Conservation (phyloP, 768 basidiomycete species). For the Ramaria rubella region DNA sequence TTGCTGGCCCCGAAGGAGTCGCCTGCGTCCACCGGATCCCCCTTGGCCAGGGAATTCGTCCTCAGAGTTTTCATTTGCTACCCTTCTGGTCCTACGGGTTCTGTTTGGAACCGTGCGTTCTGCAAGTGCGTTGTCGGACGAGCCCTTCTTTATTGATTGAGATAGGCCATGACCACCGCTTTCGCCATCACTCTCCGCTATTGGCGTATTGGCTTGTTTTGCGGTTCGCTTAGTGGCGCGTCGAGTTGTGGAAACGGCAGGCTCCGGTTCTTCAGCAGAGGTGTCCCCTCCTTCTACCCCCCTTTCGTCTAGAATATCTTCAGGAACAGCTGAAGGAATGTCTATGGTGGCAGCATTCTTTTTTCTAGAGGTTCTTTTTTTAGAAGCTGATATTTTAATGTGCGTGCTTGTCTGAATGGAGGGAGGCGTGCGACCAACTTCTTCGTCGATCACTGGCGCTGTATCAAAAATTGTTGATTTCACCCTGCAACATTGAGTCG, state of each 20-base stretch:
- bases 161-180: background rate
- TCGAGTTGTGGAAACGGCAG: background rate
- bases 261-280: background rate
- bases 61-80: background rate
- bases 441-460: background rate
- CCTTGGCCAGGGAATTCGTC: background rate
- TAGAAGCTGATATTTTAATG: background rate
- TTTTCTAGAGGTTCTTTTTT: background rate
- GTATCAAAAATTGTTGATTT: background rate
- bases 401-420: background rate
- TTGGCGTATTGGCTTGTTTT: background rate
- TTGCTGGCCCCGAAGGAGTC: no score
- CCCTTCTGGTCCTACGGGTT: background rate
- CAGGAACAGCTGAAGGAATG: background rate
- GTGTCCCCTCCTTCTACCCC: background rate
- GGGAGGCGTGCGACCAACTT: background rate
- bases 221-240: background rate
- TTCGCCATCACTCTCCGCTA: background rate
- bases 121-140: background rate
- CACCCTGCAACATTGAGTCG: background rate
- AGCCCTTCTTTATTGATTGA: background rate
- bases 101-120: background rate
- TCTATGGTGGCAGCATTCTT: background rate
- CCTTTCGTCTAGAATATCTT: background rate
- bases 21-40: no score